These are phyloP conservation scores for Botrytis fabae DNA, from an alignment of 2,329 filamentous ascomycete species.

Conservation along the genomic window DNA sequence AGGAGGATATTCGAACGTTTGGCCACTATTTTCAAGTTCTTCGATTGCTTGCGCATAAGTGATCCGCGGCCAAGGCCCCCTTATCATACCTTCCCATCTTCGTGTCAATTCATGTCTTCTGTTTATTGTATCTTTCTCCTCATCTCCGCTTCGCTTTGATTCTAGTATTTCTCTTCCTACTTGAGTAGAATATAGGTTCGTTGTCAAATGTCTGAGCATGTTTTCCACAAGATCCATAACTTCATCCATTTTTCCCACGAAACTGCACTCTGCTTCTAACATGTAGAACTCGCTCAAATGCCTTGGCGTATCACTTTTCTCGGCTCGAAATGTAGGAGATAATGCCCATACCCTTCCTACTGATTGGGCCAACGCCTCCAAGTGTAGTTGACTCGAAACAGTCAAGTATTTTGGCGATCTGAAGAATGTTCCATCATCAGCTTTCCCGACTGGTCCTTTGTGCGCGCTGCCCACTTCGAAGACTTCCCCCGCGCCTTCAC, in stretches of 20 bases:
- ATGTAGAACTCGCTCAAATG: constrained; percentile 99
- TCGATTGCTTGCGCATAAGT: constrained; percentile 79
- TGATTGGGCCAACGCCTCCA: constrained; percentile 87
- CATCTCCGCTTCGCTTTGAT: constrained; percentile 23
- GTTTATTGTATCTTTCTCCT: constrained; percentile 8
- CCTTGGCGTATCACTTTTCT: constrained; percentile 87
- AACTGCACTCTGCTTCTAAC: constrained; percentile 89
- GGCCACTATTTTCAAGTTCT: constrained; percentile 59
- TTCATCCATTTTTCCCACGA: constrained; percentile 66
- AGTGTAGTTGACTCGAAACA: constrained; percentile 89
- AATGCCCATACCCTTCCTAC: constrained; percentile 91
- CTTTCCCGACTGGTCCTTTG: constrained; percentile 33
- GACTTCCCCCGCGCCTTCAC: constrained; percentile 93
- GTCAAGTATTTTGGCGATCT: constrained; percentile 88
- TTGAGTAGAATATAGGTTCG: constrained; percentile 46
- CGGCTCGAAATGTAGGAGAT: constrained; percentile 90
- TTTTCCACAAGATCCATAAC: constrained; percentile 81
- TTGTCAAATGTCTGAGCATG: constrained; percentile 63
- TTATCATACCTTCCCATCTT: constrained; percentile 71
- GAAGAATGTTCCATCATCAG: constrained; percentile 66
- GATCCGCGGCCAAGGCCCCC: constrained; percentile 70
- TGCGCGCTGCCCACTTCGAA: constrained; percentile 61
- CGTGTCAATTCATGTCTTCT: constrained; percentile 51
- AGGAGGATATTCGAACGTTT: constrained; percentile 66
- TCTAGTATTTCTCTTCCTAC: constrained; percentile 54